Base-by-base conservation (phyloP, 441 rosid genomes). In the Bruguiera hainesii region DNA sequence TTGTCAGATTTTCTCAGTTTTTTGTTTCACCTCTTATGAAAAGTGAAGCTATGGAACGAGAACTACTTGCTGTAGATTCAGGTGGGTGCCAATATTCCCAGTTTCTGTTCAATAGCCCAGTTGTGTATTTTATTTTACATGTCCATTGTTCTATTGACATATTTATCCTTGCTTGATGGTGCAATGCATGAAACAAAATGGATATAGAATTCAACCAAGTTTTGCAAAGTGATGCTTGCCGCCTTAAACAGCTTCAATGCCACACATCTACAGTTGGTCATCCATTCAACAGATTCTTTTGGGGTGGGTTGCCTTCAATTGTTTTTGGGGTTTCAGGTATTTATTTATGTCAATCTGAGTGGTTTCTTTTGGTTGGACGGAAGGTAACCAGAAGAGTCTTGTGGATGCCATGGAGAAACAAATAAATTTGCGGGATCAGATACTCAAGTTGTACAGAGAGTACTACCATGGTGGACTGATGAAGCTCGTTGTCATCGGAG, bases 401-500 rank as follows among this genome's bases (percentile, higher is more conserved):
- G 74, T 78, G 71, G 95, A 85, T 85, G 97, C 98, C 60, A 84
- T 79, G 74, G 96, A 87, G 72, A 95, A 82, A 69, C 97, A 98
- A 75, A 71, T 95, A 78, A 76, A 95, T 81, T 79, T 95, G 77
- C 88, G 90, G 66, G 90, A 89, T 66, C 84, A 81, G 29, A 87
- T 95, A 68, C 20, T 86, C 76, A 83, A 85, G 78, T 66, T 91
- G 73, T 95, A 88, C 73, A 71, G 70, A 63, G 83, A 86, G 62
- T 80, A 84, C 79, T 92, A 95, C 74, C 88, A 86, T 70, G 97
- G 99, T 78, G 95, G 93, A 66, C 64, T 86, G 73, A 95, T 95
- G 99, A 95, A 91, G 81, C 85, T 95, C 60, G 98, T 89, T 77
- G 90, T 95, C 73, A 92, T 95, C 68, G 99, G 99, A 69, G 99